Conservation (phyloP, 768 basidiomycete species). For the Suillus decipiens region DNA sequence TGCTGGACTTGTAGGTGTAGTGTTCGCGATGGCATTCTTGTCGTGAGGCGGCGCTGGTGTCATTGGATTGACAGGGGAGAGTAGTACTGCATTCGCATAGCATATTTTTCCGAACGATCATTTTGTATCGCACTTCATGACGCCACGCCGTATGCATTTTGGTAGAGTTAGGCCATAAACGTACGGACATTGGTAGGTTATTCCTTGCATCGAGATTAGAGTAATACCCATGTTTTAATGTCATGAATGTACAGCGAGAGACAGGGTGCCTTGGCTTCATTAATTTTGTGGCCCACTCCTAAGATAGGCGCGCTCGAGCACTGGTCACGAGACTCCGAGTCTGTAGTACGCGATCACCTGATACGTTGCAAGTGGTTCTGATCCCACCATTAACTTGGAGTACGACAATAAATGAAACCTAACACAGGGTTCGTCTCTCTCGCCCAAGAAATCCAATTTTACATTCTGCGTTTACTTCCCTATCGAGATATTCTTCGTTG, state of each 20-base stretch:
- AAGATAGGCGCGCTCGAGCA: no score
- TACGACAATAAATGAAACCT: neutral
- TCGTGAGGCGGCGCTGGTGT: conserved; percentile 23
- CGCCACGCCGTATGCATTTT: neutral
- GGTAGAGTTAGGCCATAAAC: neutral
- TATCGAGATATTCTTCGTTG: neutral
- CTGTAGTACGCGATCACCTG: no score
- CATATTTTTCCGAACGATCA: no score
- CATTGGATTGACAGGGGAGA: neutral
- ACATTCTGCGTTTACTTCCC: neutral
- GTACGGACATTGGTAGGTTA: neutral
- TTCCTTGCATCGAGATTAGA: conserved; percentile 5
- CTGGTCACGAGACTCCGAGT: no score
- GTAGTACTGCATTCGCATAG: neutral
- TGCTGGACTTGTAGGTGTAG: conserved; percentile 33
- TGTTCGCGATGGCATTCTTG: conserved; percentile 37
- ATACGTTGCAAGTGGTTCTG: no score
- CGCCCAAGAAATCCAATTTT: neutral
- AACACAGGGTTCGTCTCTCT: neutral
- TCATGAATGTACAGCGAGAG: neutral
- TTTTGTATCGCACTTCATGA: neutral
- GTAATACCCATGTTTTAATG: neutral
- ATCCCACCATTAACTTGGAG: no score
- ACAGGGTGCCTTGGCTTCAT: neutral
- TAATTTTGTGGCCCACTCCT: neutral